Conservation (phyloP, 164 flowering plant species). For the Chimonanthus praecox region DNA sequence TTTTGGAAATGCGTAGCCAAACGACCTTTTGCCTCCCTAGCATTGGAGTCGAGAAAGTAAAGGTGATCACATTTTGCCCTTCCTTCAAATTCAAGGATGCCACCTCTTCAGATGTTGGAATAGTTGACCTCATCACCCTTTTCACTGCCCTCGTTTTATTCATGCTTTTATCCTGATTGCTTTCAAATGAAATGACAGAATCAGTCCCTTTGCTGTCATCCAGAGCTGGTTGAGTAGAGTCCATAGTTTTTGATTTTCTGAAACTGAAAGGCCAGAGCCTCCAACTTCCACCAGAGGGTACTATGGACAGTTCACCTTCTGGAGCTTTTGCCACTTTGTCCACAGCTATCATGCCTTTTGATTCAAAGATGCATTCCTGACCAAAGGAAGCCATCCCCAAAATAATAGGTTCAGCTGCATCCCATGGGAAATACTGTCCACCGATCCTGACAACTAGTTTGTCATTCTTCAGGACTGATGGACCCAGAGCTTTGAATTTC, state of each 20-base stretch:
- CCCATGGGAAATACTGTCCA: conserved; percentile 41
- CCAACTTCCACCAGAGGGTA: conserved; percentile 50
- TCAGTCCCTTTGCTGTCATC: conserved; percentile 14
- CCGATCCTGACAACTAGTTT: conserved; percentile 41
- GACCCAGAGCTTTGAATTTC: conserved; percentile 36
- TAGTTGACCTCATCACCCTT: conserved; percentile 31
- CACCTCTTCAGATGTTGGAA: conserved; percentile 86
- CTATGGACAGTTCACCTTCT: conserved; percentile 31
- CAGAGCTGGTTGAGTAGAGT: conserved; percentile 17
- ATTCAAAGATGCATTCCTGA: conserved; percentile 23
- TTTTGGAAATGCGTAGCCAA: neutral
- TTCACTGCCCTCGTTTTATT: conserved; percentile 23
- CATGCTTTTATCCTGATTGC: conserved; percentile 6
- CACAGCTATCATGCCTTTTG: conserved; percentile 40
- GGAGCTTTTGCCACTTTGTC: conserved; percentile 33
- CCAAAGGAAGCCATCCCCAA: conserved; percentile 38
- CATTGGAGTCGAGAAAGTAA: conserved; percentile 85
- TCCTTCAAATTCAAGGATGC: conserved; percentile 75
- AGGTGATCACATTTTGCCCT: conserved; percentile 69
- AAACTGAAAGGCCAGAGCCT: conserved; percentile 61
- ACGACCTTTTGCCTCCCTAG: conserved; percentile 90
- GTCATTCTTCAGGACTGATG: conserved; percentile 32
- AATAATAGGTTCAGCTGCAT: conserved; percentile 39
- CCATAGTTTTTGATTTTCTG: conserved; percentile 34
- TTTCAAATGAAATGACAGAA: conserved; percentile 24